Percentiles rank a stretch among this genome's conserved stretches.
phyloP scores from a whole-genome alignment of 2,329 filamentous ascomycete species.

The Metarhizium sp. region DNA sequence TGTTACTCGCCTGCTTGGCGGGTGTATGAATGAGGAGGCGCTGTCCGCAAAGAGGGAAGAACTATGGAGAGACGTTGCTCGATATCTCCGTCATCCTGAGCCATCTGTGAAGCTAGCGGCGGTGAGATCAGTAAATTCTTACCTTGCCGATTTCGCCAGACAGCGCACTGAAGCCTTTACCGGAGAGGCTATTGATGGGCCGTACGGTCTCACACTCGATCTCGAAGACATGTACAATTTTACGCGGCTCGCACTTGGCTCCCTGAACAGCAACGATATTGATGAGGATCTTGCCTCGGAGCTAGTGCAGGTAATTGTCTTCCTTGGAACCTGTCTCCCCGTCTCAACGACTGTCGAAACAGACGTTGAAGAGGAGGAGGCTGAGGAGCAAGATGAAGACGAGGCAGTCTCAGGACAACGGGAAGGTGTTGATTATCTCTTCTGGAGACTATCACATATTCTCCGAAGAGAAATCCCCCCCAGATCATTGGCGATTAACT shows the following conservation, averaged over 20 bases:
- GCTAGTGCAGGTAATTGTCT: slow-evolving; percentile 71
- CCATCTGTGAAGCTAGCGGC: slow-evolving; percentile 68
- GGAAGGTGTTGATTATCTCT: slow-evolving; percentile 58
- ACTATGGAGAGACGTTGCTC: slow-evolving; percentile 64
- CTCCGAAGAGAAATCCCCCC: slow-evolving; percentile 66
- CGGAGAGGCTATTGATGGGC: slow-evolving; percentile 55
- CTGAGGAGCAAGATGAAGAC: slow-evolving; percentile 32
- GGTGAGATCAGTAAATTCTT: slow-evolving; percentile 64
- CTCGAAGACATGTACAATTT: slow-evolving; percentile 53
- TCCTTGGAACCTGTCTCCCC: slow-evolving; percentile 56
- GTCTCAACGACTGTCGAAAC: slow-evolving; percentile 27
- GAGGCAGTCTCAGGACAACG: slow-evolving; percentile 20
- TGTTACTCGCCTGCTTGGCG: slow-evolving; percentile 57
- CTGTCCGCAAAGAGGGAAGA: slow-evolving; percentile 49
- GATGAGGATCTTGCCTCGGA: slow-evolving; percentile 71
- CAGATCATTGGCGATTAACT: slow-evolving; percentile 53
- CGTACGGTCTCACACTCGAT: slow-evolving; percentile 59
- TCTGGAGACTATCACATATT: slow-evolving; percentile 68
- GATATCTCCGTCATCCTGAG: slow-evolving; percentile 63
- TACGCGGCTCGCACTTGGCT: slow-evolving; percentile 38
- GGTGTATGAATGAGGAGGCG: slow-evolving; percentile 53
- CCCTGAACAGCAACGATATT: slow-evolving; percentile 53
- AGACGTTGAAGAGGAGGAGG: slow-evolving; percentile 31
- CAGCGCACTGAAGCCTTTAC: slow-evolving; percentile 35
- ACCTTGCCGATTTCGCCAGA: slow-evolving; percentile 71